These are phyloP conservation scores for Artemisia argyi DNA, from an alignment of 129 eudicot genomes.

Conservation along the genomic window DNA sequence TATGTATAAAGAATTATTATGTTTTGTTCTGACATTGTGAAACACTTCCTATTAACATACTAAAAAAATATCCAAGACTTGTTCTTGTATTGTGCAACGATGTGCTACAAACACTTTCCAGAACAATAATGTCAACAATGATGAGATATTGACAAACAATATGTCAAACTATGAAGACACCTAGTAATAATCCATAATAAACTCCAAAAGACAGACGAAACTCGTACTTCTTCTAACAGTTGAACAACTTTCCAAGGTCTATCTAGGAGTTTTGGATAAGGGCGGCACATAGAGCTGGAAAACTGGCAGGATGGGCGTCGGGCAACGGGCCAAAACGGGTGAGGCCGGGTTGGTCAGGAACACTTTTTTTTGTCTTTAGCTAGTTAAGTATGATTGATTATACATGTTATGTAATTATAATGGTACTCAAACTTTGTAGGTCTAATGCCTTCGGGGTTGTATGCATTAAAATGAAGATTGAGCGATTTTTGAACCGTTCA, in stretches of 20 bases:
- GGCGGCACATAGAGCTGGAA: not conserved
- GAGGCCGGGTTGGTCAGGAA: not conserved
- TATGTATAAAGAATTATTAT: not conserved
- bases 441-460: no score
- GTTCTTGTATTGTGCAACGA: constrained; percentile 10
- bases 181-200: constrained; percentile 22
- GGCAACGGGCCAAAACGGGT: not conserved
- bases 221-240: not conserved
- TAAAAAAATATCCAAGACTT: constrained; percentile 1
- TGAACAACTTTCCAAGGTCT: not conserved
- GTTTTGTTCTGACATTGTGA: constrained; percentile 3
- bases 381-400: no score
- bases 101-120: not conserved
- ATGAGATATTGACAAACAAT: constrained; percentile 16
- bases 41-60: constrained; percentile 6
- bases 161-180: constrained; percentile 4
- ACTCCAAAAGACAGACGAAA: not conserved
- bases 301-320: not conserved
- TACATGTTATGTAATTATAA: no score
- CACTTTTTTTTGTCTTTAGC: not conserved
- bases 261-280: not conserved
- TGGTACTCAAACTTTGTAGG: no score
- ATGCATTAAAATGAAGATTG: no score
- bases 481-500: no score
- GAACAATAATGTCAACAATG: constrained; percentile 6